Conservation (phyloP, 345 rosid species). For the Eucalyptus melliodora region DNA sequence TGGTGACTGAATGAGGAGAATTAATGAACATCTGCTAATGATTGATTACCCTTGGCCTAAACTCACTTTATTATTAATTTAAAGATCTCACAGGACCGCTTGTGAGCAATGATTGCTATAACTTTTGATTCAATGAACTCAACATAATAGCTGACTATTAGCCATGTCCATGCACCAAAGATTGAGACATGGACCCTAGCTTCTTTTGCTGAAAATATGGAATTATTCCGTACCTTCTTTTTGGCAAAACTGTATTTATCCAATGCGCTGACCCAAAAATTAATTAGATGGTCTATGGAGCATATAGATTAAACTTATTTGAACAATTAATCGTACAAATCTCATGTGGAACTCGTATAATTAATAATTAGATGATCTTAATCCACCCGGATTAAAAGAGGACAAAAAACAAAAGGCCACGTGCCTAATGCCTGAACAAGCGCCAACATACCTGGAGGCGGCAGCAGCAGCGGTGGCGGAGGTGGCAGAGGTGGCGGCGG, state of each 20-base stretch:
- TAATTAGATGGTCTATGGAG: neutral
- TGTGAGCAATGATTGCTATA: neutral
- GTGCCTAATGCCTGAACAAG: neutral
- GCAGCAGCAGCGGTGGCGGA: rapidly evolving
- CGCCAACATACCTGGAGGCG: neutral
- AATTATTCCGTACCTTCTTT: neutral
- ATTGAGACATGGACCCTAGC: neutral
- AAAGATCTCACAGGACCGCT: neutral
- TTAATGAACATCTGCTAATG: neutral
- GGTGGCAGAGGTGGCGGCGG: rapidly evolving
- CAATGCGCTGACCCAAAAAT: neutral
- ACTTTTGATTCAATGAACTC: neutral
- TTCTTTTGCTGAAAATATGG: neutral
- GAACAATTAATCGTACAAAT: no score
- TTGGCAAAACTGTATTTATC: neutral
- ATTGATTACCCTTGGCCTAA: neutral
- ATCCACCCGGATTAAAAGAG: neutral
- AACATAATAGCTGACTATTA: neutral
- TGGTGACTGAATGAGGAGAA: neutral
- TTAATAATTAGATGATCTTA: neutral
- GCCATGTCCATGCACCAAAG: neutral
- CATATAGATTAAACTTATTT: no score
- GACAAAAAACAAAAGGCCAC: neutral
- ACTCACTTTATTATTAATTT: no score
- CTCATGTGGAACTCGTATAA: neutral